These are phyloP conservation scores for Periconia macrospinosa DNA, from an alignment of 2,329 filamentous ascomycete species.

Conservation along the genomic window DNA sequence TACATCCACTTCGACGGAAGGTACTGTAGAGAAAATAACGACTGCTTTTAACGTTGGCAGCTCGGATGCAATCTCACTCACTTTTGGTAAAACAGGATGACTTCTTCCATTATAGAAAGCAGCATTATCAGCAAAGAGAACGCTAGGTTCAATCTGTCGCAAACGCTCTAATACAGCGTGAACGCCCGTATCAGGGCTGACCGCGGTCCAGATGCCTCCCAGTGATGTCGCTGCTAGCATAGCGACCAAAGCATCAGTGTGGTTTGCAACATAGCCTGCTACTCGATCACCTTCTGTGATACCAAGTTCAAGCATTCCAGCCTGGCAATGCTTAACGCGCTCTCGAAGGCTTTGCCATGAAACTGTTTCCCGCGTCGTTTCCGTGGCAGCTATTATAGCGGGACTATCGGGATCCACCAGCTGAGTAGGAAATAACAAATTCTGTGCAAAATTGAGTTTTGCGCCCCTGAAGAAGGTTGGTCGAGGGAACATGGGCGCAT, in stretches of 20 bases:
- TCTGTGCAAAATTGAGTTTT: constrained; percentile 90
- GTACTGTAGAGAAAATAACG: constrained; percentile 71
- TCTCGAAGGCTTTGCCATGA: constrained; percentile 83
- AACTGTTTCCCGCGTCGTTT: constrained; percentile 65
- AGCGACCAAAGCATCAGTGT: constrained; percentile 81
- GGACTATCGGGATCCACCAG: constrained; percentile 60
- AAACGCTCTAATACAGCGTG: constrained; percentile 87
- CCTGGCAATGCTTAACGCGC: constrained; percentile 72
- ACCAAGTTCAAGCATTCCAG: constrained; percentile 67
- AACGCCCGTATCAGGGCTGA: constrained; percentile 89
- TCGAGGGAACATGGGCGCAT: constrained; percentile 78
- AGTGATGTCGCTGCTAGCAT: constrained; percentile 82
- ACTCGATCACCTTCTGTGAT: constrained; percentile 65
- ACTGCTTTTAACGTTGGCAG: constrained; percentile 70
- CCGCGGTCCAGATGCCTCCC: constrained; percentile 89
- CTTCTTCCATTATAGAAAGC: constrained; percentile 89
- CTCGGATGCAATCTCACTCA: constrained; percentile 71
- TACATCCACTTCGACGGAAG: constrained; percentile 43
- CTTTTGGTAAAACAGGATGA: constrained; percentile 79
- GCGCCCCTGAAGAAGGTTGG: constrained; percentile 82
- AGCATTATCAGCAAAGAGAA: constrained; percentile 86
- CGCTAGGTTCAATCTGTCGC: constrained; percentile 77
- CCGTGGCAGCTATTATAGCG: constrained; percentile 81
- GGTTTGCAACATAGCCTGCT: constrained; percentile 82
- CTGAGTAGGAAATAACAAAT: constrained; percentile 77